Evolutionary conservation across 1,139 yeast genomes (phyloP).

Genomic region (Saccharomyces hybrid): DNA sequence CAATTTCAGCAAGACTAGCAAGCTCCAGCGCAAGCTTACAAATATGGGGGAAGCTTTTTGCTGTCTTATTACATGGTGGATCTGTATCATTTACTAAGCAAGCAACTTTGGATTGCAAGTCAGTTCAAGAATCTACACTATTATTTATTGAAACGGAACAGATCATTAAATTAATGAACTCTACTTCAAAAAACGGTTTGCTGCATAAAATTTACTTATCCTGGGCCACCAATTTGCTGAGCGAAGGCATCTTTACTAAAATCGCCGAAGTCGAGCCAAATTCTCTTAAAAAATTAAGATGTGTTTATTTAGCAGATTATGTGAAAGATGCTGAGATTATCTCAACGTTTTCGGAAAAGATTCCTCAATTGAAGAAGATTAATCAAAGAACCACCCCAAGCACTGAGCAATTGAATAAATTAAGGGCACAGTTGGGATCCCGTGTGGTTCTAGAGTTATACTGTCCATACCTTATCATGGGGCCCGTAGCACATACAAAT

Average conservation of each 20-base stretch:
- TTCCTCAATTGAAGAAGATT: conserved; percentile 13
- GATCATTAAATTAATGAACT: conserved; percentile 4
- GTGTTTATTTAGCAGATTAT: conserved; percentile 36
- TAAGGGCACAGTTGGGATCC: conserved; percentile 43
- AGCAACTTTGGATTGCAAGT: background rate
- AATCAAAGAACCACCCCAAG: conserved; percentile 16
- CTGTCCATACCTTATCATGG: conserved; percentile 40
- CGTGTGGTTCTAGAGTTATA: conserved; percentile 50
- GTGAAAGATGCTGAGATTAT: conserved; percentile 12
- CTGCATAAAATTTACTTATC: conserved; percentile 16
- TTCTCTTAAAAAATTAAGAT: conserved; percentile 30
- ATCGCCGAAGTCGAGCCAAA: conserved; percentile 23
- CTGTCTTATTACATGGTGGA: conserved; percentile 34
- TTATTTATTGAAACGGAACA: conserved; percentile 13
- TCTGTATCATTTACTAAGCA: conserved; percentile 21
- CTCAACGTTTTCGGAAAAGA: conserved; percentile 13
- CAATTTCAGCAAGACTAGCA: conserved; percentile 33
- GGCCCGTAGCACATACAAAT: conserved; percentile 54
- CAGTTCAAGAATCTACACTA: conserved; percentile 16
- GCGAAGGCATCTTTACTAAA: conserved; percentile 37
- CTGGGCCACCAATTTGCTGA: conserved; percentile 33
- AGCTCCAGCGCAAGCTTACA: conserved; percentile 20
- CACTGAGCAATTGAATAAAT: conserved; percentile 35
- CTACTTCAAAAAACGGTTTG: conserved; percentile 1
- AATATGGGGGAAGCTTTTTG: conserved; percentile 31